Evolutionary conservation across 2,329 filamentous ascomycete genomes (phyloP), one percentile per base, ranked within the genome.

Genomic region (Trichoderma simmonsii): DNA sequence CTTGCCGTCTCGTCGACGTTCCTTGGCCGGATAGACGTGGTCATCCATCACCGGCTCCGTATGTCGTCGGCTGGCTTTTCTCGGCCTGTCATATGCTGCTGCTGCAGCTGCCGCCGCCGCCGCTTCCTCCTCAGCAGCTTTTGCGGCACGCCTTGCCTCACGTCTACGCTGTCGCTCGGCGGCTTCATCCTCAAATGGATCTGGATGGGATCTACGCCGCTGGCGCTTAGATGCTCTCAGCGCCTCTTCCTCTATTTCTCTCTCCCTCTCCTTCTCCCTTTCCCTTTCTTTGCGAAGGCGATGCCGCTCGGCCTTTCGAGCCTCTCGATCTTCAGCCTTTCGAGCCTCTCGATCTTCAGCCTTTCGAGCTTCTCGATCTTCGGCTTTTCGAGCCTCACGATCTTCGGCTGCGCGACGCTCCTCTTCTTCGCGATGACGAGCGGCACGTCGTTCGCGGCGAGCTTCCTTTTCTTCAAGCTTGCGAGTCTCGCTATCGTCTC

Each of bases 401-500:
- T 86, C 84, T 69, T 88, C 86, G 18, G 79, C 78, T n/a, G 82
- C 83, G 60, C 83, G 85, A 24, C 85, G 84, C 60, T 88, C 86
- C 2, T 81, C 80, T 36, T 86, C 85, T 69, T 87, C 85, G n/a
- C 83, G 82, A 67, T 83, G 80, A 24, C 85, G 84, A 56, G 83
- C 83, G 1, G 83, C 83, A 30, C 85, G 84, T 12, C 87, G 82
- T 74, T 89, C 89, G 7, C 87, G 85, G 51, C 88, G 85, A 3
- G 86, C 85, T 66, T 90, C 88, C 74, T 87, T 89, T 72, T 91
- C 89, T 73, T 89, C 87, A 70, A 85, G 83, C 71, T 83, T 82
- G 11, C 74, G 75, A 73, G 84, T 83, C 73, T 91, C 88, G 1
- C 83, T 84, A n/a, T 87, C 87, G 39, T 88, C 87, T 71, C 90